Percentiles rank a stretch among this genome's conserved stretches.
Evolutionary conservation across 257 asterid species (phyloP).

Genomic region (Plectranthus barbatus): DNA sequence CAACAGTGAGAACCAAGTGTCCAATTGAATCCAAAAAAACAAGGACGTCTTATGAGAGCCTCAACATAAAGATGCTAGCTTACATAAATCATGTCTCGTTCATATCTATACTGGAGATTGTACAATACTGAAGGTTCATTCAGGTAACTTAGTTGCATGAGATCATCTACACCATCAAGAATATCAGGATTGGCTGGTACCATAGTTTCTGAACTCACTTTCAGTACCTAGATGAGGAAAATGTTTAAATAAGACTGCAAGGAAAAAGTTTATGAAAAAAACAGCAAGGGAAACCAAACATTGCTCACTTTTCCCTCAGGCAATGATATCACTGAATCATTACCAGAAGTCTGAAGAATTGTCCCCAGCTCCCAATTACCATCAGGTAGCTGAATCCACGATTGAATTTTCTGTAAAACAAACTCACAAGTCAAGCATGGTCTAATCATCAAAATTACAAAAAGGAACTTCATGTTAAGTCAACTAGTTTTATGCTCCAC

Average conservation of each 20-base stretch:
- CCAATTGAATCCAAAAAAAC: slow-evolving; percentile 12
- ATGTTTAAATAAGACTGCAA: slow-evolving; percentile 9
- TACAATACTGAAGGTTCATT: slow-evolving; percentile 92
- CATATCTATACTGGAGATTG: slow-evolving; percentile 90
- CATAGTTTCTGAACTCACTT: slow-evolving; percentile 59
- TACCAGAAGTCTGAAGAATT: slow-evolving; percentile 54
- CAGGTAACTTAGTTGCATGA: slow-evolving; percentile 91
- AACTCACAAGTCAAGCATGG: background rate
- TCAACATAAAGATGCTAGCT: slow-evolving; percentile 23
- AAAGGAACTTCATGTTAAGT: background rate
- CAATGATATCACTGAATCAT: slow-evolving; percentile 60
- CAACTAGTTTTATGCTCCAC: no score
- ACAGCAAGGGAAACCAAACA: background rate
- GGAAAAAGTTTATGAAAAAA: slow-evolving; percentile 1
- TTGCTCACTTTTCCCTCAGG: slow-evolving; percentile 73
- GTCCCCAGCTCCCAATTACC: slow-evolving; percentile 95
- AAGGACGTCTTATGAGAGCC: slow-evolving; percentile 6
- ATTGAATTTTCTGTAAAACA: slow-evolving; percentile 61
- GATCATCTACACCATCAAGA: slow-evolving; percentile 96
- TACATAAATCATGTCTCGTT: slow-evolving; percentile 79
- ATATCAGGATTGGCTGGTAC: slow-evolving; percentile 93
- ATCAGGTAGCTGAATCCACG: slow-evolving; percentile 87
- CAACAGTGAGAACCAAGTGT: slow-evolving; percentile 16
- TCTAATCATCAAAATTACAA: background rate
- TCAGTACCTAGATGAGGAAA: slow-evolving; percentile 46